A percentile compares a stretch with the other conserved stretches of the same genome.
Conservation (phyloP, 805 yeast species). For the Trichomonascus vanleenenianus region DNA sequence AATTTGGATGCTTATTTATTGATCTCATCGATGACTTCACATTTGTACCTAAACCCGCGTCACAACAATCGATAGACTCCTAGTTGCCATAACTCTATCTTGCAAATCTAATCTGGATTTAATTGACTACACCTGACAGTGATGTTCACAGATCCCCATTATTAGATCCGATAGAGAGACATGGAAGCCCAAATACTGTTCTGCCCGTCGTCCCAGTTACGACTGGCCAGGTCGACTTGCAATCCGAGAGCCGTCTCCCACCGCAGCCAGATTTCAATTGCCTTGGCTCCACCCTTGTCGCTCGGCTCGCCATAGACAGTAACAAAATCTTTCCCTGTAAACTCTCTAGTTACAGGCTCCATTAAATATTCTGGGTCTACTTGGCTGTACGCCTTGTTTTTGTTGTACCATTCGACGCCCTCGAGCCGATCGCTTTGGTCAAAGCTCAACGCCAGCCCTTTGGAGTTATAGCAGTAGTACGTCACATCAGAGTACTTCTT, state of each 20-base stretch:
- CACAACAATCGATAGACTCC: too few species aligned
- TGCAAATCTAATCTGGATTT: too few species aligned
- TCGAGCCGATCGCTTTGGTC: conserved; percentile 20
- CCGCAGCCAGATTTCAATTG: conserved; percentile 35
- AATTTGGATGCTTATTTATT: too few species aligned
- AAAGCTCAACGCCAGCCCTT: conserved; percentile 17
- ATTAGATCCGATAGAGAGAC: conserved; percentile 14
- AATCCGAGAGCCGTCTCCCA: conserved; percentile 25
- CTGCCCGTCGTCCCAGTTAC: conserved; percentile 31
- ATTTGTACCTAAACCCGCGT: too few species aligned
- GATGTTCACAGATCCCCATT: too few species aligned
- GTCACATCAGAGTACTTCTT: conserved; percentile 12
- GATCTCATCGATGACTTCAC: too few species aligned
- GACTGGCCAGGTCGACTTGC: conserved; percentile 32
- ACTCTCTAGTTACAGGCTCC: conserved; percentile 11
- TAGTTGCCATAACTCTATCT: too few species aligned
- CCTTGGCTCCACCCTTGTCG: conserved; percentile 33
- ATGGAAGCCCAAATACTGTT: conserved; percentile 25
- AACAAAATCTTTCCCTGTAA: conserved; percentile 28
- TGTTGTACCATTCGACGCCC: conserved; percentile 30
- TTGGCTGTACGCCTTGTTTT: conserved; percentile 17
- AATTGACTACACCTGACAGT: too few species aligned
- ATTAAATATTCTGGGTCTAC: conserved; percentile 17
- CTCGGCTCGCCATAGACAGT: conserved; percentile 33
- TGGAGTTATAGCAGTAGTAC: conserved; percentile 16